A percentile compares a stretch with the other conserved stretches of the same genome.
Evolutionary conservation across 169 alveolate genomes (phyloP).

Genomic region (Cryptosporidium xiaoi): DNA sequence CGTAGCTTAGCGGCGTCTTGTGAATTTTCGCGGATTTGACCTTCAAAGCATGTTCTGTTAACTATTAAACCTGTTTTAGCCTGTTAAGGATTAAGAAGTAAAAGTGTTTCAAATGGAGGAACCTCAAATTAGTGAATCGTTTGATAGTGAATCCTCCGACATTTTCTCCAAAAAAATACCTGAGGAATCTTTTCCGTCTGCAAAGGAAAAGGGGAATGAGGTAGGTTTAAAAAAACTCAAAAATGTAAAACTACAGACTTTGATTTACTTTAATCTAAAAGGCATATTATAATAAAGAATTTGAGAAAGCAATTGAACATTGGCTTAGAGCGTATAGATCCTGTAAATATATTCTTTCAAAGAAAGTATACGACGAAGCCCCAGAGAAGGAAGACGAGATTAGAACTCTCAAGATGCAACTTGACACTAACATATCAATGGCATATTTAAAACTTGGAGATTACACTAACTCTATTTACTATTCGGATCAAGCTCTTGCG

Average conservation of each 20-base stretch:
- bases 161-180: background rate
- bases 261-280: background rate
- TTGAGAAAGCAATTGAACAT: conserved; percentile 58
- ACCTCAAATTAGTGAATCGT: background rate
- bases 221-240: conserved; percentile 12
- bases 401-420: conserved; percentile 36
- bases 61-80: background rate
- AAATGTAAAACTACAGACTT: background rate
- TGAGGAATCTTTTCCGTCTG: conserved; percentile 36
- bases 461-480: conserved; percentile 30
- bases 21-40: conserved; percentile 46
- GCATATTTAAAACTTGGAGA: conserved; percentile 54
- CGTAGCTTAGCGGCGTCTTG: conserved; percentile 61
- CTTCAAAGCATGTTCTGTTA: conserved; percentile 5
- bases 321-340: conserved; percentile 75
- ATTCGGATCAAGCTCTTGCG: conserved; percentile 38
- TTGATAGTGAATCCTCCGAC: background rate
- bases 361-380: conserved; percentile 24
- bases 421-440: conserved; percentile 51
- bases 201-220: conserved; percentile 70
- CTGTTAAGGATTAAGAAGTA: background rate
- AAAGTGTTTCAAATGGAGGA: background rate
- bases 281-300: conserved; percentile 48
- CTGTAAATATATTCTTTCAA: conserved; percentile 43
- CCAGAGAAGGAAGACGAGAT: conserved; percentile 52